Evolutionary conservation across 164 flowering plant species (phyloP).

Genomic region (Taxillus chinensis): DNA sequence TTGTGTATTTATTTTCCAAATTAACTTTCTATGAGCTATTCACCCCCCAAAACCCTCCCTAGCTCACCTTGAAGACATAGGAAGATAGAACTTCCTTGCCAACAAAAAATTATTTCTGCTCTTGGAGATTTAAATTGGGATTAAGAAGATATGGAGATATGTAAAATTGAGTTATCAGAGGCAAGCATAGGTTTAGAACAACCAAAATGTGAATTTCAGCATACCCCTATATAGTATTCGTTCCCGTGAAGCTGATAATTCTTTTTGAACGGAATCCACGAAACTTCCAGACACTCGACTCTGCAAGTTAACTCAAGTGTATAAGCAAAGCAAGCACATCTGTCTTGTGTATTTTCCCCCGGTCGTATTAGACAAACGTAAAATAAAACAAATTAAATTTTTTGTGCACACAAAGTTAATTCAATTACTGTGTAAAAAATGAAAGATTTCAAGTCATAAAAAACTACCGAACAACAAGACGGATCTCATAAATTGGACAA

Average conservation of each 20-base stretch:
- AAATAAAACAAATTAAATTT: background rate
- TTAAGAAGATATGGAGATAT: background rate
- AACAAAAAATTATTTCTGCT: too few species aligned
- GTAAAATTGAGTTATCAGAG: background rate
- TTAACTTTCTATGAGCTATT: too few species aligned
- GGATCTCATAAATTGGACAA: too few species aligned
- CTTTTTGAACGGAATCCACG: constrained; percentile 25
- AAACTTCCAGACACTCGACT: constrained; percentile 26
- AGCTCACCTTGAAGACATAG: too few species aligned
- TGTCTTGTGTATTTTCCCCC: background rate
- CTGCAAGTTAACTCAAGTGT: constrained; percentile 15
- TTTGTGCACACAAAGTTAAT: too few species aligned
- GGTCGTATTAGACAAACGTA: background rate
- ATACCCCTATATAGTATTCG: constrained; percentile 33
- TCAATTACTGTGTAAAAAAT: too few species aligned
- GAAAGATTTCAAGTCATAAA: too few species aligned
- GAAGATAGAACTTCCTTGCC: too few species aligned
- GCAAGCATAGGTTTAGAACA: background rate
- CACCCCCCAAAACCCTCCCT: too few species aligned
- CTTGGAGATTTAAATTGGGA: background rate
- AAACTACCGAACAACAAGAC: too few species aligned
- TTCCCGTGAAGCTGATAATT: constrained; percentile 26
- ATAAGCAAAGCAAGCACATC: background rate
- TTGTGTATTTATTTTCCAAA: background rate
- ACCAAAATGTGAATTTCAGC: background rate